Evolutionary conservation across 1,284 basidiomycete genomes (phyloP).

Genomic region (Tranzscheliella williamsii): DNA sequence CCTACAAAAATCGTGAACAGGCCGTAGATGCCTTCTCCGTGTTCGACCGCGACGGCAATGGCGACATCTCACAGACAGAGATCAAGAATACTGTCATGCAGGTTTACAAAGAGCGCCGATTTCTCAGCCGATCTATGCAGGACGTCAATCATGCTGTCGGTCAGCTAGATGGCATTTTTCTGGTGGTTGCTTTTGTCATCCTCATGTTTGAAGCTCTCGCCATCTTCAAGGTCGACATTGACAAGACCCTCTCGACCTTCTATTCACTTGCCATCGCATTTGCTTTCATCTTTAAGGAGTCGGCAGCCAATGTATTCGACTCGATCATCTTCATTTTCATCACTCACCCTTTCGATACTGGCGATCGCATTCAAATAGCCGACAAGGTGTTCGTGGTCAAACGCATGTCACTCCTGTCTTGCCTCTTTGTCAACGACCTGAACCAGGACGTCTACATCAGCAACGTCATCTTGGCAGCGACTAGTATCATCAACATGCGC

Average conservation of each 20-base stretch:
- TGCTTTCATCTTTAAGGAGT: conserved; percentile 58
- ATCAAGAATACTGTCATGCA: conserved; percentile 71
- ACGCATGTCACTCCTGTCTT: conserved; percentile 54
- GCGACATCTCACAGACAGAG: conserved; percentile 76
- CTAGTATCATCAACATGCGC: conserved; percentile 54
- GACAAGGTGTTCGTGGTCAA: conserved; percentile 48
- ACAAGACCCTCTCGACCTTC: conserved; percentile 53
- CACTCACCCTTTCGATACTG: conserved; percentile 58
- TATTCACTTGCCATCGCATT: conserved; percentile 57
- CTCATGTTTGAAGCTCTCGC: conserved; percentile 54
- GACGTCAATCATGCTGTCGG: conserved; percentile 56
- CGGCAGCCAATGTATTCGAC: conserved; percentile 56
- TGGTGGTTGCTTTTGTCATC: conserved; percentile 42
- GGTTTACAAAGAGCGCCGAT: conserved; percentile 56
- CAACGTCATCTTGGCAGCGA: conserved; percentile 46
- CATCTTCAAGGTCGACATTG: conserved; percentile 56
- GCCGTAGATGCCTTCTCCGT: conserved; percentile 73
- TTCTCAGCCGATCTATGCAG: conserved; percentile 52
- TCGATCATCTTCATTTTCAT: conserved; percentile 59
- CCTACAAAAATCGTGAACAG: conserved; percentile 68
- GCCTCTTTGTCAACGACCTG: conserved; percentile 48
- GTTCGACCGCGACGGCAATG: conserved; percentile 72
- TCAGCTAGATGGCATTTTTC: conserved; percentile 50
- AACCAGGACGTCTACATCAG: conserved; percentile 53
- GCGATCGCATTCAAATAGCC: conserved; percentile 48